phyloP scores from a whole-genome alignment of 1,284 basidiomycete genomes.

The Neotropicomus parvogracilis region DNA sequence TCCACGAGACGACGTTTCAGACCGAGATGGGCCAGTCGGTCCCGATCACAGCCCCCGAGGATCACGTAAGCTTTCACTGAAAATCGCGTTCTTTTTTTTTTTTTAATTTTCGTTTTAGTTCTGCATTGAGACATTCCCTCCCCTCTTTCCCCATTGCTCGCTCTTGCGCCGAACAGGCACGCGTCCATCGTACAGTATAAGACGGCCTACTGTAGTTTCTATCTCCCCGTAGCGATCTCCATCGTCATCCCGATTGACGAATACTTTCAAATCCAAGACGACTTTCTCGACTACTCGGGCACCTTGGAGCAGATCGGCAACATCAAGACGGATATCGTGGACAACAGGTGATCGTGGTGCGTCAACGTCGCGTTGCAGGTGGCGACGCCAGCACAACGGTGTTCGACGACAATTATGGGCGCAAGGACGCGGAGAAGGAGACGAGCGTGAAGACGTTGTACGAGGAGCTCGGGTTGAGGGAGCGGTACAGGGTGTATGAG shows the following conservation, averaged over 20 bases:
- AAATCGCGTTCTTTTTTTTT: too few species aligned
- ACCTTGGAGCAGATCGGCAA: slow-evolving; percentile 91
- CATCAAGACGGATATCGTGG: slow-evolving; percentile 95
- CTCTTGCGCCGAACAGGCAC: too few species aligned
- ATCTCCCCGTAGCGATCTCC: slow-evolving; percentile 33
- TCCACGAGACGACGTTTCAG: slow-evolving; percentile 70
- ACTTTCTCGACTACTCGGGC: slow-evolving; percentile 95
- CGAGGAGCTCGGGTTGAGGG: slow-evolving; percentile 58
- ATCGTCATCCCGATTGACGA: slow-evolving; percentile 86
- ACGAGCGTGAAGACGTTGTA: slow-evolving; percentile 67
- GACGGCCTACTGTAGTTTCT: too few species aligned
- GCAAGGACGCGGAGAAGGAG: slow-evolving; percentile 64
- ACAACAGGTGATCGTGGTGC: slow-evolving; percentile 99
- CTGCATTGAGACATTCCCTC: too few species aligned
- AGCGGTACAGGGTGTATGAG: slow-evolving; percentile 66
- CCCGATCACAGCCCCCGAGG: slow-evolving; percentile 91
- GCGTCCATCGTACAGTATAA: too few species aligned
- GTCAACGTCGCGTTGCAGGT: slow-evolving; percentile 83
- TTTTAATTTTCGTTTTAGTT: too few species aligned
- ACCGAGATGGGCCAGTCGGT: slow-evolving; percentile 44
- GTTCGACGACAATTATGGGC: slow-evolving; percentile 83
- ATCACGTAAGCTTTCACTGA: slow-evolving; percentile 39
- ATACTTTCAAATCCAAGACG: slow-evolving; percentile 99
- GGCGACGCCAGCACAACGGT: slow-evolving; percentile 56
- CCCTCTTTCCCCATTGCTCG: too few species aligned